Percentiles rank a stretch among this genome's conserved stretches.
Conservation (phyloP, 345 rosid genomes). For the Barbarea vulgaris region DNA sequence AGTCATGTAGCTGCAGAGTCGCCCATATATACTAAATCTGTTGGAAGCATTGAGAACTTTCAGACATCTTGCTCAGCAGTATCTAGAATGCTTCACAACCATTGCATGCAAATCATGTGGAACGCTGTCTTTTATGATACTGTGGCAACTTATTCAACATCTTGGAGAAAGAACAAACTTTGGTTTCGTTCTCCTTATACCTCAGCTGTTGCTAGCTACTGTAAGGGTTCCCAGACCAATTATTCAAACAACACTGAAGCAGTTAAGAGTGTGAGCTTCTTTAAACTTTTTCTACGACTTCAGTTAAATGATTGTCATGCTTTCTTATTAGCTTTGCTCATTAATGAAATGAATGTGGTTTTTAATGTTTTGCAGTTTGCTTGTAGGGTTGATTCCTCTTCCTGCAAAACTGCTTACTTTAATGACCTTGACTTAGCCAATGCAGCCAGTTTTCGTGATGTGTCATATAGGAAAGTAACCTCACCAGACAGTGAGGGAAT, state of each 20-base stretch:
- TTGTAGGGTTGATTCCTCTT: constrained; percentile 43
- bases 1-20: constrained; percentile 21
- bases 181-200: constrained; percentile 57
- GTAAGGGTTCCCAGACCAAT: constrained; percentile 19
- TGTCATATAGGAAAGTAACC: constrained; percentile 37
- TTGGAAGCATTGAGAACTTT: constrained; percentile 74
- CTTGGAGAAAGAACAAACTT: constrained; percentile 71
- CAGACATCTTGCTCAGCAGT: constrained; percentile 60
- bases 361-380: constrained; percentile 47
- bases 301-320: neutral
- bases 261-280: constrained; percentile 44
- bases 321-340: constrained; percentile 1
- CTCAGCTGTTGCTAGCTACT: constrained; percentile 25
- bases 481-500: constrained; percentile 21
- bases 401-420: constrained; percentile 44
- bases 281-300: neutral
- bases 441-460: constrained; percentile 31
- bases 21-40: constrained; percentile 51
- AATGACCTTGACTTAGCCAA: constrained; percentile 50
- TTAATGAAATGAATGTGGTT: constrained; percentile 30
- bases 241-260: constrained; percentile 36
- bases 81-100: constrained; percentile 60
- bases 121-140: constrained; percentile 82
- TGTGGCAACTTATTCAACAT: constrained; percentile 50
- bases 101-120: constrained; percentile 84